phyloP scores from a whole-genome alignment of 305 asterid genomes.

The Solanum hybrid region DNA sequence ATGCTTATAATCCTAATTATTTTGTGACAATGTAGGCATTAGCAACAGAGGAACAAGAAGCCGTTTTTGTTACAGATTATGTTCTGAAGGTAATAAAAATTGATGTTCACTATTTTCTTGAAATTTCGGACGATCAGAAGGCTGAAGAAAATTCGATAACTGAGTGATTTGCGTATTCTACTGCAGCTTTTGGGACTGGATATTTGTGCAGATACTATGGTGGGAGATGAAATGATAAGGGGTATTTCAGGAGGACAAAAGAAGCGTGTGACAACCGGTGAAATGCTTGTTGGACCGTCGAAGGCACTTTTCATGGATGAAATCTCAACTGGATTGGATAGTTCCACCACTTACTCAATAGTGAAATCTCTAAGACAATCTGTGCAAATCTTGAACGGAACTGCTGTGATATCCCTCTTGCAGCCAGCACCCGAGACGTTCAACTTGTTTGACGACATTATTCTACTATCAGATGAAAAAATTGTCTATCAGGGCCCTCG shows the following conservation, averaged over 20 bases:
- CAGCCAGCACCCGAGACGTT: slow-evolving; percentile 13
- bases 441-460: slow-evolving; percentile 9
- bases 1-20: neutral
- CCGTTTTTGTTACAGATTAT: slow-evolving; percentile 48
- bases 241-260: slow-evolving; percentile 19
- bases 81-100: slow-evolving; percentile 32
- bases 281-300: neutral
- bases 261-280: neutral
- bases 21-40: slow-evolving; percentile 35
- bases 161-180: neutral
- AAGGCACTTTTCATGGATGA: neutral
- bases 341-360: slow-evolving; percentile 12
- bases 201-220: slow-evolving; percentile 15
- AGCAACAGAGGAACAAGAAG: slow-evolving; percentile 58
- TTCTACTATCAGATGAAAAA: slow-evolving; percentile 6
- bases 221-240: slow-evolving; percentile 16
- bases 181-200: slow-evolving; percentile 15
- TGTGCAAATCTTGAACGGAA: slow-evolving; percentile 11
- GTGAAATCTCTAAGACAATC: slow-evolving; percentile 8
- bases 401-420: slow-evolving; percentile 12
- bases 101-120: neutral
- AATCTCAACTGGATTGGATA: slow-evolving; percentile 16
- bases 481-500: slow-evolving; percentile 15
- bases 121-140: neutral
- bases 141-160: neutral